phyloP scores from a whole-genome alignment of 176 grass and related monocot genomes.

The Aegilops bicornis region DNA sequence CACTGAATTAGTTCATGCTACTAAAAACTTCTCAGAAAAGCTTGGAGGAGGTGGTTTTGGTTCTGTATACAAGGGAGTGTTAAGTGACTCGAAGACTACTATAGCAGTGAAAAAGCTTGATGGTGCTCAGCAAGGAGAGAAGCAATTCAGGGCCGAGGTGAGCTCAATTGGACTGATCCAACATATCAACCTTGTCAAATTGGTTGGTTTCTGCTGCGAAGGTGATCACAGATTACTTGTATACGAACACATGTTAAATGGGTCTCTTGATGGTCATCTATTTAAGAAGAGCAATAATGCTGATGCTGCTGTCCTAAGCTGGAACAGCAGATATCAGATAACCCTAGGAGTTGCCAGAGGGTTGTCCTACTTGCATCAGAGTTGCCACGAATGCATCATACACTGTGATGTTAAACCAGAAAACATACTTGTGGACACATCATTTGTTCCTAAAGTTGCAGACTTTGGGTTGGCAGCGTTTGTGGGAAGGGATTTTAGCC shows the following conservation, averaged over 20 bases:
- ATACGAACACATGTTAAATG: not conserved
- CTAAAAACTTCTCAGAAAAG: not conserved
- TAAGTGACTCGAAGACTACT: not conserved
- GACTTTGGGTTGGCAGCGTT: constrained; percentile 59
- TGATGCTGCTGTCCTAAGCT: not conserved
- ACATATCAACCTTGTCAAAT: not conserved
- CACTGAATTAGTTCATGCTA: not conserved
- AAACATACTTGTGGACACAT: constrained; percentile 38
- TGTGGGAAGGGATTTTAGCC: not conserved
- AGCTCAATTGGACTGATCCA: not conserved
- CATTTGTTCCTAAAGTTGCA: constrained; percentile 50
- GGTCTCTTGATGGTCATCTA: not conserved
- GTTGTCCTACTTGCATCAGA: not conserved
- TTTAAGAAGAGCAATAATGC: not conserved
- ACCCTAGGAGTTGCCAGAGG: not conserved
- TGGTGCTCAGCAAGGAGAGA: not conserved
- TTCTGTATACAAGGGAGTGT: not conserved
- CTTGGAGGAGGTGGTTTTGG: not conserved
- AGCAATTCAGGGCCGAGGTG: not conserved
- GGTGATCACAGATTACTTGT: not conserved
- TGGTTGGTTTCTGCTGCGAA: not conserved
- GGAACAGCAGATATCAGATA: not conserved
- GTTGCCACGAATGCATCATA: constrained; percentile 14
- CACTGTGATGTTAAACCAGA: constrained; percentile 64
- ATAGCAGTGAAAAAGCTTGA: not conserved